phyloP scores from a whole-genome alignment of 2,329 filamentous ascomycete genomes.

The Fusarium redolens region DNA sequence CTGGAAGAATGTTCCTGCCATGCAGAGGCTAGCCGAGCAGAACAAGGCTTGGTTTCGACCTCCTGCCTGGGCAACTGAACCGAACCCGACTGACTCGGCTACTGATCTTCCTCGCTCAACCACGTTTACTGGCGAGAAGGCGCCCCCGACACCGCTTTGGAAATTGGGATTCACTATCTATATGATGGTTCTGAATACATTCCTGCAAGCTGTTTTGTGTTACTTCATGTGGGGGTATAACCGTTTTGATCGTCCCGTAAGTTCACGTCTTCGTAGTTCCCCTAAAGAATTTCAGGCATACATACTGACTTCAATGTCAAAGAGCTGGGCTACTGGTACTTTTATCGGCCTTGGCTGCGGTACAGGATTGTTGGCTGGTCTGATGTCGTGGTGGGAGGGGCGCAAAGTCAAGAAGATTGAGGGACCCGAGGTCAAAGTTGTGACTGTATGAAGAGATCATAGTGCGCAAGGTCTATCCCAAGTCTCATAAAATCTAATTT shows the following conservation, averaged over 20 bases:
- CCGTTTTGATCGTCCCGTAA: background rate
- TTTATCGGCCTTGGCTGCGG: background rate
- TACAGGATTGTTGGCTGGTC: background rate
- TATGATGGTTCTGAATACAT: slow-evolving; percentile 2
- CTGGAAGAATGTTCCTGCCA: background rate
- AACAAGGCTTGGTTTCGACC: slow-evolving; percentile 5
- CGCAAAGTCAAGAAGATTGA: slow-evolving; percentile 4
- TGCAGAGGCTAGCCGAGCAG: background rate
- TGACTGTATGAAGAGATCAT: background rate
- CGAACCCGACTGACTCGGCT: background rate
- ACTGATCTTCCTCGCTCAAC: background rate
- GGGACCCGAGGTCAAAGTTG: background rate
- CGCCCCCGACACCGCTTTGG: background rate
- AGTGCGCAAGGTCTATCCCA: background rate
- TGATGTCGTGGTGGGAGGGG: slow-evolving; percentile 4
- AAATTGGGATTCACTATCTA: slow-evolving; percentile 1
- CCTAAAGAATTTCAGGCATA: fast-evolving
- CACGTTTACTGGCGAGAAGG: background rate
- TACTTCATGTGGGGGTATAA: slow-evolving; percentile 2
- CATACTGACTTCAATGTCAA: background rate
- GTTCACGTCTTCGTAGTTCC: background rate
- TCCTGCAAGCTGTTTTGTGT: background rate
- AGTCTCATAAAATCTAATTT: background rate
- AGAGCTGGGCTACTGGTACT: slow-evolving; percentile 2
- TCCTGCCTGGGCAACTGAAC: background rate